A percentile compares a stretch with the other conserved stretches of the same genome.
phyloP scores from a whole-genome alignment of 2,329 filamentous ascomycete genomes.

The Nakataea oryzae region DNA sequence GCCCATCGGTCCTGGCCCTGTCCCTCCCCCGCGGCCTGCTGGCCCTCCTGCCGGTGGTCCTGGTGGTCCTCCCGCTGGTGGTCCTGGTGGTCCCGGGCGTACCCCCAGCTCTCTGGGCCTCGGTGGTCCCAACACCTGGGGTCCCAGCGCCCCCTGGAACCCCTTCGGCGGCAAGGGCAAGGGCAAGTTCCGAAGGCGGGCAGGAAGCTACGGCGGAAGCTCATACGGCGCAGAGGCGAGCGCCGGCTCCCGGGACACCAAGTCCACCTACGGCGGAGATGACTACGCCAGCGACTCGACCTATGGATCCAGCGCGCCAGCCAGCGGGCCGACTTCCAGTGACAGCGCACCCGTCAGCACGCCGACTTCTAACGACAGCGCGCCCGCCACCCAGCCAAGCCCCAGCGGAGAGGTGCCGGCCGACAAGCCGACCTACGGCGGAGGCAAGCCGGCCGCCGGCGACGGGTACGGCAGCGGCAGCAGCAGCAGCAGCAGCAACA shows the following conservation, averaged over 20 bases:
- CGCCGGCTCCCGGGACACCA: neutral
- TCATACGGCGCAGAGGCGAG: neutral
- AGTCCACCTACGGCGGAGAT: neutral
- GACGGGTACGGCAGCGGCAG: too few species aligned
- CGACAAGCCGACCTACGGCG: neutral
- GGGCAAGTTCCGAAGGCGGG: neutral
- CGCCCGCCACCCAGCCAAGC: neutral
- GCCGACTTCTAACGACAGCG: neutral
- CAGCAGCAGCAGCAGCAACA: too few species aligned
- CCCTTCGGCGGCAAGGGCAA: neutral
- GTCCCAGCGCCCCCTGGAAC: neutral
- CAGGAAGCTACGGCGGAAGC: neutral
- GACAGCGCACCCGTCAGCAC: neutral
- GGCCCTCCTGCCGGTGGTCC: neutral
- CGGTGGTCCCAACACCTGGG: neutral
- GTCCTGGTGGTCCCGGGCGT: neutral
- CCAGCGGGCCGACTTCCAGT: neutral
- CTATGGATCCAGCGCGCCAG: neutral
- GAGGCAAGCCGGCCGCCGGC: neutral
- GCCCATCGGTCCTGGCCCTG: neutral
- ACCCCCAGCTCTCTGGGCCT: neutral
- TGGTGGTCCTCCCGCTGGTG: neutral
- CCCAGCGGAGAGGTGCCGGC: neutral
- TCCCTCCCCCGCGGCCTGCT: neutral
- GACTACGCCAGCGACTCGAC: neutral